These are phyloP conservation scores for Cydonia oblonga DNA, from an alignment of 331 rosid species.

Conservation along the genomic window DNA sequence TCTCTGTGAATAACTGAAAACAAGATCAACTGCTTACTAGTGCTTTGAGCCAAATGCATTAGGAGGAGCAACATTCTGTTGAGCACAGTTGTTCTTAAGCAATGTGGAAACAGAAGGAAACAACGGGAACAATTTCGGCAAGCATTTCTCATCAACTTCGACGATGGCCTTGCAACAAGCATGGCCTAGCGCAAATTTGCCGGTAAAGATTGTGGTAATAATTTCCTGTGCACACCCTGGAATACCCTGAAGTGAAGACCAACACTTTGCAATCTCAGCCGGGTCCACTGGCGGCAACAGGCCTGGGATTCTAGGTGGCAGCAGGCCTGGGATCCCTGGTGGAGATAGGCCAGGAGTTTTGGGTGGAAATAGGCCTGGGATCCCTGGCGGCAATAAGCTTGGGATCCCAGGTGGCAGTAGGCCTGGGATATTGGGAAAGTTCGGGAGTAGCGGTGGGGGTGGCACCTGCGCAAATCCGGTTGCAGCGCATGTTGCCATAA, in stretches of 20 bases:
- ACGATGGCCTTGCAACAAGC: conserved; percentile 3
- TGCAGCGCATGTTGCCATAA: background rate
- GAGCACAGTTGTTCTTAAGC: background rate
- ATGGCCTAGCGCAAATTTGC: background rate
- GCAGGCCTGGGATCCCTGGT: background rate
- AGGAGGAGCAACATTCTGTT: background rate
- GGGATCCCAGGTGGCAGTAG: background rate
- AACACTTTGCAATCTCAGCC: background rate
- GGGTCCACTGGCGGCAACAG: background rate
- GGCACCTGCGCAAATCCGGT: background rate
- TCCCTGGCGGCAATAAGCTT: background rate
- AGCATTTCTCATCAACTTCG: conserved; percentile 1
- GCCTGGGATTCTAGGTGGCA: background rate
- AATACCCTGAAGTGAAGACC: background rate
- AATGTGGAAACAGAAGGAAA: background rate
- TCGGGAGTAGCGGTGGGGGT: background rate
- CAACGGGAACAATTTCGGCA: background rate
- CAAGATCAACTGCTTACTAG: background rate
- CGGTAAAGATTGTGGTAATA: background rate
- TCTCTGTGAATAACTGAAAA: background rate
- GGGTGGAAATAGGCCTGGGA: background rate
- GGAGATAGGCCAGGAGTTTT: background rate
- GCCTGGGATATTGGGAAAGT: background rate
- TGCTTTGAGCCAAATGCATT: background rate
- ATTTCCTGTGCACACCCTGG: background rate